Base-by-base conservation (phyloP, 257 asterid genomes). In the Orobanche coerulescens region DNA sequence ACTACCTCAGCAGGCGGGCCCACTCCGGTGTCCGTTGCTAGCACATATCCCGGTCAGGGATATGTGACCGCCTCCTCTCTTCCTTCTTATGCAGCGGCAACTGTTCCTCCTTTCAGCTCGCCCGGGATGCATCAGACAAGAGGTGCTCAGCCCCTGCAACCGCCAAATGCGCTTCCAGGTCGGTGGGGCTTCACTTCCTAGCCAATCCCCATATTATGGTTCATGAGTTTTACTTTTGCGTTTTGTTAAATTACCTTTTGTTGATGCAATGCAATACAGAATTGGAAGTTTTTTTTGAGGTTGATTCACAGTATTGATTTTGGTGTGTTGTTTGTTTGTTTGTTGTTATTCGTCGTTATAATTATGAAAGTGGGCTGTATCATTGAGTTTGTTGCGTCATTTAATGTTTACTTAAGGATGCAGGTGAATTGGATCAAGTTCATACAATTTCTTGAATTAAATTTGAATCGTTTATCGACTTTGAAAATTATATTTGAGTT, bases 1-100 rank as follows among this genome's bases (percentile, higher is more conserved):
- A 8, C 61, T 37, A 8, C 61, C 31, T 69, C 66, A 15, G 68
- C 76, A 25, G 78, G 82, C 26, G 61, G 71, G 39, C 71, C 71
- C 22, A 56, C 68, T 71, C 81, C 58, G 16, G 40, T 57, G 15
- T 71, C 86, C 6, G 69, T 24, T 25, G 73, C 86, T 12, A 30
- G 71, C 54, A 64, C 78, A 10, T 79, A 40, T 73, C 74, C 83
- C 6, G 81, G 80, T 69, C 90, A 78, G 50, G 57, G 34, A 4
- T 75, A 75, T n/a, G 5, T 13, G 77, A 68, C 71, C 36, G 42
- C 84, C 11, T 48, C 79, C n/a, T 61, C 83, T 16, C 52, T 42
- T 56, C 72, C 82, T 42, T 77, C 79, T 28, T 75, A 77, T 69
- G 67, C 72, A 19, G 64, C 75, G 2, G 65, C 75, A 16, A 64